Evolutionary conservation across 768 basidiomycete species (phyloP).

Genomic region (Holtermannia corniformis): DNA sequence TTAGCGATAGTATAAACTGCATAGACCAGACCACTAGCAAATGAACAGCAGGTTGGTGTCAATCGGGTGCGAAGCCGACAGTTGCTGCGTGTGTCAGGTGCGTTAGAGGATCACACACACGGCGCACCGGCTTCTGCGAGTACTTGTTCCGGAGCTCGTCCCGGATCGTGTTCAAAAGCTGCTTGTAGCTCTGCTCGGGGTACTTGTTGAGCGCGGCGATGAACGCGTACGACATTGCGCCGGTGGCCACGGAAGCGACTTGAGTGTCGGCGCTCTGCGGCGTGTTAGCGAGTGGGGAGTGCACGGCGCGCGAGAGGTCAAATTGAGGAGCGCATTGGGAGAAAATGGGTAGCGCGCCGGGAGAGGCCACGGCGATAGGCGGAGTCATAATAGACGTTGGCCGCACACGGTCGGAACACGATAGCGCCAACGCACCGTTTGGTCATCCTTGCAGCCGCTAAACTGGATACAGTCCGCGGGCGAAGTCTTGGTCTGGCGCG

Average conservation of each 20-base stretch:
- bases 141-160: constrained; percentile 43
- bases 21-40: too few relatives aligned
- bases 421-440: too few relatives aligned
- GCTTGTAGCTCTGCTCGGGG: constrained; percentile 41
- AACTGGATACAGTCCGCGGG: constrained; percentile 62
- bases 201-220: constrained; percentile 41
- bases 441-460: constrained; percentile 46
- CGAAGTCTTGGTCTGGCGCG: constrained; percentile 57
- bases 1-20: too few relatives aligned
- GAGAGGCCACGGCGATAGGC: too few relatives aligned
- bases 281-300: too few relatives aligned
- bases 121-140: constrained; percentile 40
- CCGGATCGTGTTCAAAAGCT: constrained; percentile 42
- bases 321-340: too few relatives aligned
- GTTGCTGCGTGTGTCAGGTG: not conserved
- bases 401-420: too few relatives aligned
- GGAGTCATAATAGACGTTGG: too few relatives aligned
- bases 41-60: not conserved
- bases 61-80: not conserved
- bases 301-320: too few relatives aligned
- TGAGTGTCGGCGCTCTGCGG: constrained; percentile 46
- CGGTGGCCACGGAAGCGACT: constrained; percentile 46
- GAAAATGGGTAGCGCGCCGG: too few relatives aligned
- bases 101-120: not conserved
- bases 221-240: constrained; percentile 47